phyloP scores from a whole-genome alignment of 2,329 filamentous ascomycete genomes.

The Plectosphaerella sp. region DNA sequence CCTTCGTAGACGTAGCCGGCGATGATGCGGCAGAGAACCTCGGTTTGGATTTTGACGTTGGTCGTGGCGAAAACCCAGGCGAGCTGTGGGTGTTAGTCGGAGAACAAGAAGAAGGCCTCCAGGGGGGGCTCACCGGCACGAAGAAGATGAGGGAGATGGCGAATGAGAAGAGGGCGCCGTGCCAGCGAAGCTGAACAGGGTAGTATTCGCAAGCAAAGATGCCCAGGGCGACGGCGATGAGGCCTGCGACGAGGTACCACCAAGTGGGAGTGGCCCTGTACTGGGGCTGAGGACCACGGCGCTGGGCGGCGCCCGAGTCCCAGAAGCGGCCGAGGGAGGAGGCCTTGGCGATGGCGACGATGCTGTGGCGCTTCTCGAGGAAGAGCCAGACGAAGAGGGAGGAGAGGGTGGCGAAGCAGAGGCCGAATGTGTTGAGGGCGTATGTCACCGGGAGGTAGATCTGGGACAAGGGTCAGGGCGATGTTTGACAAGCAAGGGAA shows the following conservation, averaged over 20 bases:
- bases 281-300: conserved; percentile 6
- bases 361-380: conserved; percentile 21
- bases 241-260: conserved; percentile 17
- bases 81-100: conserved; percentile 37
- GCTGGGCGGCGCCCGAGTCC: not conserved
- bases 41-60: conserved; percentile 38
- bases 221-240: conserved; percentile 17
- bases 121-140: conserved; percentile 26
- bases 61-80: conserved; percentile 31
- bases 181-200: conserved; percentile 24
- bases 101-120: conserved; percentile 54
- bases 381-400: conserved; percentile 25
- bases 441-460: conserved; percentile 39
- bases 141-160: conserved; percentile 21
- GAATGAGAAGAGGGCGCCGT: conserved; percentile 22
- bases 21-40: conserved; percentile 38
- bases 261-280: conserved; percentile 16
- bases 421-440: conserved; percentile 44
- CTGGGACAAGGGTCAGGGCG: conserved; percentile 3
- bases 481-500: not conserved
- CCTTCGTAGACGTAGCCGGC: conserved; percentile 40
- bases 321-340: not conserved
- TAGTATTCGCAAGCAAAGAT: conserved; percentile 25
- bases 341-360: conserved; percentile 5
- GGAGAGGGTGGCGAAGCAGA: conserved; percentile 47